Base-by-base conservation (phyloP, 164 flowering plant species). In the Sedum album region DNA sequence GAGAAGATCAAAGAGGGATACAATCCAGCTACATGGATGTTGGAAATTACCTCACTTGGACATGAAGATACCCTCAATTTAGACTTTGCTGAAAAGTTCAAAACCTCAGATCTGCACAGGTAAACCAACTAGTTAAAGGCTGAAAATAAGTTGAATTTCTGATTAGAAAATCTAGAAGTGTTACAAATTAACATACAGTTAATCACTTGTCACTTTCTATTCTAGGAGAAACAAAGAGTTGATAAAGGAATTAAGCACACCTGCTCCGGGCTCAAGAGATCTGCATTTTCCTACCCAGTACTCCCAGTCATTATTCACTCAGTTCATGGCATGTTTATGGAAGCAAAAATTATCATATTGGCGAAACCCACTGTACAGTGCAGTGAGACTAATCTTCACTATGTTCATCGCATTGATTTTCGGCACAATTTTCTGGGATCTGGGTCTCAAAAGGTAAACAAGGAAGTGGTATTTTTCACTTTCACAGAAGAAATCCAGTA, bases 1-100 rank as follows among this genome's bases (percentile, higher is more conserved):
- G 77, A 78, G 44, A 80, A 72, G 65, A 82, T 80, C 41, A 80
- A 72, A 68, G 83, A 81, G 30, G 82, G 79, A 0, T 73, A 77
- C 31, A 81, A 81, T 66, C 84, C 84, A 1, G 84, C 82, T 57
- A 81, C 84, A 17, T 81, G 84, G 84, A 81, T 81, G 84, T 49
- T 81, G 67, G 84, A 81, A 42, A 74, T 80, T 31, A 78, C 83
- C 48, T 57, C 83, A 57, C 71, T 74, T 41, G 74, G 79, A 23
- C 80, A 75, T 60, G 82, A 82, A 74, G 72, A 73, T 61, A 60
- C 38, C 23, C 72, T 82, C 21, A 80, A 79, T 3, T 66, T 80
- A 9, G 69, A 75, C 68, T 80, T 80, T 67, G 28, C 79, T 1
- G 68, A 73, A 8, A 23, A 71, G 13, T 82, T 78, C 77, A 80